Evolutionary conservation across 2,329 filamentous ascomycete genomes (phyloP), one percentile per base, ranked within the genome.

Genomic region (Elsinoe ampelina): DNA sequence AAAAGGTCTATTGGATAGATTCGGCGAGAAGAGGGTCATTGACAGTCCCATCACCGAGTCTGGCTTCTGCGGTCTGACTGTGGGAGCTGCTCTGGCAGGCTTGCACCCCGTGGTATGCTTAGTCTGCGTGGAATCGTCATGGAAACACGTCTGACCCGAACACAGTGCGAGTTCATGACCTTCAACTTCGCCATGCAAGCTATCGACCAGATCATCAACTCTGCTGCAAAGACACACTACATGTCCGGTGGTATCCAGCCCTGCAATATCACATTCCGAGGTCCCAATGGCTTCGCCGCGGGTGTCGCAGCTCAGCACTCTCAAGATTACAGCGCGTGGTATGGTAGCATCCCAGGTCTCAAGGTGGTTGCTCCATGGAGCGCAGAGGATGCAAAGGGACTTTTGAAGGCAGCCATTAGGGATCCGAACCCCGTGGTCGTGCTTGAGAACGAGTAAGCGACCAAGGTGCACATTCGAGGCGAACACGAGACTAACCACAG

Each of bases 141-240:
- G 42, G 34, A 30, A 26, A 32, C 36, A 30, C 12, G 41, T 67
- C 63, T 60, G 36, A 62, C 58, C 15, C 38, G 4, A 6, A n/a
- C 11, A 54, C 63, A 93, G 89, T 93, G 87, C 82, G 93, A 98
- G 79, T 98, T 98, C 82, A 98, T 98, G 93, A 98, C 93, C 69
- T 97, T 95, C 84, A 98, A 98, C 83, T 97, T 97, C 72, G 92
- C 93, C 74, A 98, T 98, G 93, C 93, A 98, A 79, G 89, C 93
- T 72, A 98, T 98, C 75, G 93, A 98, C 74, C 93, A 98, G 75
- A 89, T 98, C 72, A 91, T 98, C 83, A 98, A 98, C 84, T 97
- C 92, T 51, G 93, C 80, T 66, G 93, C 90, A 70, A 98, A 98
- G 82, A 98, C 93, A 58, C 92, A 98, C 71, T 98, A 98, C 81